These are phyloP conservation scores for Beauveria australis DNA, from an alignment of 2,329 filamentous ascomycete species.

Conservation along the genomic window DNA sequence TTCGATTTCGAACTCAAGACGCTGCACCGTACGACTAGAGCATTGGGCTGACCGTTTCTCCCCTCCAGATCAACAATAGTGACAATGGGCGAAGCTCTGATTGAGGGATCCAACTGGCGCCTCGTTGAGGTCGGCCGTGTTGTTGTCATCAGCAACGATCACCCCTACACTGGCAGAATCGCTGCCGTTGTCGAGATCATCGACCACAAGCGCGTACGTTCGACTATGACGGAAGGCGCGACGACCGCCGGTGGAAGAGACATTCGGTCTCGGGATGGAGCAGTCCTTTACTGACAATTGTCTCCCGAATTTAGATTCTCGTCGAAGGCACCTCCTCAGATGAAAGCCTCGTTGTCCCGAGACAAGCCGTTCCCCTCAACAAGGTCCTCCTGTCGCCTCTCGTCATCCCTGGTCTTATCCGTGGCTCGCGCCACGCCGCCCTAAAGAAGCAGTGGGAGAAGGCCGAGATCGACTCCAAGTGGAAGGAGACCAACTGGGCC, in stretches of 20 bases:
- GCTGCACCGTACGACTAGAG: slow-evolving; percentile 13
- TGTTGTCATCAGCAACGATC: slow-evolving; percentile 75
- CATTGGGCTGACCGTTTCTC: slow-evolving; percentile 23
- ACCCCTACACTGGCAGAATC: slow-evolving; percentile 75
- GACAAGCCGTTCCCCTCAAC: slow-evolving; percentile 77
- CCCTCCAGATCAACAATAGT: slow-evolving; percentile 42
- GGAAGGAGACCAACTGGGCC: slow-evolving; percentile 83
- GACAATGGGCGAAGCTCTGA: slow-evolving; percentile 76
- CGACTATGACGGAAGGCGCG: neutral
- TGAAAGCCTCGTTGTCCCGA: slow-evolving; percentile 70
- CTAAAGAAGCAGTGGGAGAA: slow-evolving; percentile 89
- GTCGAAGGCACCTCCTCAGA: slow-evolving; percentile 88
- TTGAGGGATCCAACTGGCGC: slow-evolving; percentile 82
- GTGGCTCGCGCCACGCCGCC: slow-evolving; percentile 70
- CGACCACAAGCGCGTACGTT: slow-evolving; percentile 98
- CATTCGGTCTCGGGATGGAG: neutral
- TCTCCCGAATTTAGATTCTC: slow-evolving; percentile 60
- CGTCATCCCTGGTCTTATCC: slow-evolving; percentile 77
- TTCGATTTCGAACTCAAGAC: neutral
- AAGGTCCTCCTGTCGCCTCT: slow-evolving; percentile 84
- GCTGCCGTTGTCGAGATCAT: slow-evolving; percentile 98
- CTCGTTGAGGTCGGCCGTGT: slow-evolving; percentile 98
- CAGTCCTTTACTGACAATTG: slow-evolving; percentile 9
- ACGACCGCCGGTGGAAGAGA: neutral
- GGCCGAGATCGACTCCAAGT: slow-evolving; percentile 86